Percentiles rank a stretch among this genome's conserved stretches.
Conservation (phyloP, 2,329 filamentous ascomycete genomes). For the Fusarium siculi region DNA sequence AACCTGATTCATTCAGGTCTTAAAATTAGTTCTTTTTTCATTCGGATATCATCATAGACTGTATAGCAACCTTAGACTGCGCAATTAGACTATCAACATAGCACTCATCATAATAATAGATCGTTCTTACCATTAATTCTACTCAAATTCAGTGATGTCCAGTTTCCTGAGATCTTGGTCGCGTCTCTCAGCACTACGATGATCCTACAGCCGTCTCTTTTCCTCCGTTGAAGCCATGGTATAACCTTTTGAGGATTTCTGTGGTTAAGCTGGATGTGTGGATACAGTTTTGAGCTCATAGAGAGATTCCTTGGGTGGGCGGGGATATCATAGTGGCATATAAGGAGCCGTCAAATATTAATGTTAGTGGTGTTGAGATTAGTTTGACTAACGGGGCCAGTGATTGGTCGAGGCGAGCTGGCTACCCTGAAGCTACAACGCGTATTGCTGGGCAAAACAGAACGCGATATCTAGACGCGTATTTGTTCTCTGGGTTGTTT, state of each 20-base stretch:
- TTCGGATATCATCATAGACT: slow-evolving; percentile 1
- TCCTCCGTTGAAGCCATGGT: too few species aligned
- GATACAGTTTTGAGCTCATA: neutral
- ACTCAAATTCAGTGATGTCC: neutral
- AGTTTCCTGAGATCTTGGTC: neutral
- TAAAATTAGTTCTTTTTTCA: neutral
- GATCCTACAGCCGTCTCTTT: neutral
- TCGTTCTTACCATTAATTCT: neutral
- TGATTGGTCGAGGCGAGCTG: neutral
- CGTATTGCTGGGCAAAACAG: neutral
- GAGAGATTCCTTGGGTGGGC: accelerated
- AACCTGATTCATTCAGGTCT: neutral
- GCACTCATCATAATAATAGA: neutral
- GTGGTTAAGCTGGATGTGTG: accelerated
- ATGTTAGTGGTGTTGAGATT: neutral
- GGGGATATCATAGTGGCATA: neutral
- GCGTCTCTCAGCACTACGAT: neutral
- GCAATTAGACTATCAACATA: neutral
- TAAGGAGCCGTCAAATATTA: neutral
- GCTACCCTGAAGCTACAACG: neutral
- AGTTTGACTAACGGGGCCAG: accelerated
- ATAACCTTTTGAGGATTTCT: too few species aligned
- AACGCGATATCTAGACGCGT: neutral
- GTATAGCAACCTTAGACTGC: neutral
- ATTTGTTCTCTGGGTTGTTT: accelerated